phyloP scores from a whole-genome alignment of 23 red algal genomes.

The Cyanidiococcus yangmingshanensis region DNA sequence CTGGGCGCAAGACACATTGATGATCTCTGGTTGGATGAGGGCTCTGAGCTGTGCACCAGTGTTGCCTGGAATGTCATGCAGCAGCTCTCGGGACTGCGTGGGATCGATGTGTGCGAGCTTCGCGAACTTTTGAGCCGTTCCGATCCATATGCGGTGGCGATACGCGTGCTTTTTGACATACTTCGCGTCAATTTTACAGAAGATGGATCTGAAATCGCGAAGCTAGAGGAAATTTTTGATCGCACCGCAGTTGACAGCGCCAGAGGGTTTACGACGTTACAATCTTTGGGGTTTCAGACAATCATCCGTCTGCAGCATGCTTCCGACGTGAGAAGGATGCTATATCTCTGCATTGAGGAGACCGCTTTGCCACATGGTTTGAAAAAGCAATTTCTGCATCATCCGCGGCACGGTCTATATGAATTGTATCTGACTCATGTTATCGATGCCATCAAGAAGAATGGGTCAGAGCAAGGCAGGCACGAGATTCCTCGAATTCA shows the following conservation, averaged over 20 bases:
- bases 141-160: neutral
- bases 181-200: neutral
- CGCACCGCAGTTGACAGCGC: neutral
- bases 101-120: neutral
- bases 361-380: neutral
- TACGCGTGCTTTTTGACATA: neutral
- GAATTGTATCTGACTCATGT: neutral
- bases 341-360: neutral
- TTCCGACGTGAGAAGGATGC: neutral
- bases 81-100: neutral
- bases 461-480: neutral
- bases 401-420: neutral
- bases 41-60: neutral
- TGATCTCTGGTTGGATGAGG: neutral
- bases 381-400: neutral
- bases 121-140: neutral
- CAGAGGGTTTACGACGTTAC: neutral
- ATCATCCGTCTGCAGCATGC: neutral
- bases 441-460: neutral
- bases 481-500: neutral
- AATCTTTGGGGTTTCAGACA: neutral
- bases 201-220: neutral
- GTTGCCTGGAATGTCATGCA: neutral
- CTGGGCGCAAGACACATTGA: neutral
- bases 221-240: neutral